A percentile compares a stretch with the other conserved stretches of the same genome.
Evolutionary conservation across 108 stramenopile genomes (phyloP).

Genomic region (Cyclostephanos invisitatus): DNA sequence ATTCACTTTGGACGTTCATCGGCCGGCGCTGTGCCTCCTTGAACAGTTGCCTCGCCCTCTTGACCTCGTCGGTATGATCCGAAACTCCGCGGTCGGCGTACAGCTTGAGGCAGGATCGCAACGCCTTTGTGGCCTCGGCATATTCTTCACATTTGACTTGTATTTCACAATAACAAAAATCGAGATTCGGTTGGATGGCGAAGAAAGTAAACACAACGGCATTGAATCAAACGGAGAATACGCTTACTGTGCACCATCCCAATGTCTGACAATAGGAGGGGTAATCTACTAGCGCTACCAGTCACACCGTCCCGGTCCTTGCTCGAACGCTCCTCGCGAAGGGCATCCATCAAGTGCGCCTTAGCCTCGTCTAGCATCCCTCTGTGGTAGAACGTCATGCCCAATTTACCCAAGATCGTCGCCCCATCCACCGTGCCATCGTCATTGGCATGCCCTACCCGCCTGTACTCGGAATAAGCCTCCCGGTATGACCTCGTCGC

Average conservation of each 20-base stretch:
- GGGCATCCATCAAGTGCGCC: slow-evolving; percentile 27
- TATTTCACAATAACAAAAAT: neutral
- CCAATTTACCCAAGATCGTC: slow-evolving; percentile 30
- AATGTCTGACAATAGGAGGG: slow-evolving; percentile 31
- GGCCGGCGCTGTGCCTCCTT: slow-evolving; percentile 13
- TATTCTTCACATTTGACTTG: slow-evolving; percentile 20
- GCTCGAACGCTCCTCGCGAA: slow-evolving; percentile 21
- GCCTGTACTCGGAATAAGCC: slow-evolving; percentile 28
- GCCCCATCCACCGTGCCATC: slow-evolving; percentile 21
- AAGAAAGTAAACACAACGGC: too few species aligned
- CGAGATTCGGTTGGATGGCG: too few species aligned
- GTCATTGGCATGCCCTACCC: neutral
- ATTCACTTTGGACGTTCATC: neutral
- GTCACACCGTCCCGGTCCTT: slow-evolving; percentile 7
- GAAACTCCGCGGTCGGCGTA: slow-evolving; percentile 39
- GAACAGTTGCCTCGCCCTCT: slow-evolving; percentile 30
- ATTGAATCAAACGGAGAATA: neutral
- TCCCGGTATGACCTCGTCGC: slow-evolving; percentile 44
- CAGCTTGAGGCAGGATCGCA: slow-evolving; percentile 38
- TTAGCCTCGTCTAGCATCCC: slow-evolving; percentile 31
- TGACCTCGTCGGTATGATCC: slow-evolving; percentile 24
- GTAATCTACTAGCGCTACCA: slow-evolving; percentile 16
- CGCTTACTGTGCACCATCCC: slow-evolving; percentile 17
- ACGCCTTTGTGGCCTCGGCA: slow-evolving; percentile 27
- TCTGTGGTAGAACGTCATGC: slow-evolving; percentile 27